Conservation (phyloP, 2,329 filamentous ascomycete genomes). For the Raffaelea ambrosiae region DNA sequence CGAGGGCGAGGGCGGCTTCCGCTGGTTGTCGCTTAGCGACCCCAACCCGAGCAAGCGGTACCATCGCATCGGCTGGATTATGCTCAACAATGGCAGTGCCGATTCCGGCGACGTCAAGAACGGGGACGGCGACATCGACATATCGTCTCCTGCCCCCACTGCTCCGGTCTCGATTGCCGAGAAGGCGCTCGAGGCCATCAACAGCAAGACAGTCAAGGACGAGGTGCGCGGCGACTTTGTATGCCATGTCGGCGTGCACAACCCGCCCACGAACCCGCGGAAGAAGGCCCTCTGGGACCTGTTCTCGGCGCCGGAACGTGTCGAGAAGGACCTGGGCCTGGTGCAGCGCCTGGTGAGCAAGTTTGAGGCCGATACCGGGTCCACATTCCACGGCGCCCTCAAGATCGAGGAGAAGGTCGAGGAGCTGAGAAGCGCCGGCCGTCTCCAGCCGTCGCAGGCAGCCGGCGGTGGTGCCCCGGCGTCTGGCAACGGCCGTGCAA, state of each 20-base stretch:
- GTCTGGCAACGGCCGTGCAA: not conserved
- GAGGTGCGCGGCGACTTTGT: constrained; percentile 91
- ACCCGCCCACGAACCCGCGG: constrained; percentile 72
- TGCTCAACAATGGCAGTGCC: constrained; percentile 60
- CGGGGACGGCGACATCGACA: constrained; percentile 45
- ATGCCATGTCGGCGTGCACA: constrained; percentile 93
- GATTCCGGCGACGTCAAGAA: constrained; percentile 20
- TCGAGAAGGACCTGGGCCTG: constrained; percentile 80
- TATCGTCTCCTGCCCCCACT: constrained; percentile 41
- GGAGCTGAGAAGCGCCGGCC: constrained; percentile 65
- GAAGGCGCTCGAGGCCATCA: constrained; percentile 86
- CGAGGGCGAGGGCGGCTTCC: constrained; percentile 84
- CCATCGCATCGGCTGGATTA: constrained; percentile 97
- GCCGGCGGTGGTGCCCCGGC: not conserved
- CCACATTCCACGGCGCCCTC: constrained; percentile 64
- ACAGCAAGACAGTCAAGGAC: constrained; percentile 95
- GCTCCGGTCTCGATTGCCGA: constrained; percentile 65
- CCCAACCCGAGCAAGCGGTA: constrained; percentile 96
- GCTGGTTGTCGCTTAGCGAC: constrained; percentile 91
- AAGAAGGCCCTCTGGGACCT: constrained; percentile 97
- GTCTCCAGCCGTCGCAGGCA: constrained; percentile 56
- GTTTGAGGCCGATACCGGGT: constrained; percentile 76
- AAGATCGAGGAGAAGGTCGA: constrained; percentile 86
- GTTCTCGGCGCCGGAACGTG: constrained; percentile 87
- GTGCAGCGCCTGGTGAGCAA: constrained; percentile 75